Base-by-base conservation (phyloP, 495 filamentous ascomycete genomes). In the Neurospora sp. region DNA sequence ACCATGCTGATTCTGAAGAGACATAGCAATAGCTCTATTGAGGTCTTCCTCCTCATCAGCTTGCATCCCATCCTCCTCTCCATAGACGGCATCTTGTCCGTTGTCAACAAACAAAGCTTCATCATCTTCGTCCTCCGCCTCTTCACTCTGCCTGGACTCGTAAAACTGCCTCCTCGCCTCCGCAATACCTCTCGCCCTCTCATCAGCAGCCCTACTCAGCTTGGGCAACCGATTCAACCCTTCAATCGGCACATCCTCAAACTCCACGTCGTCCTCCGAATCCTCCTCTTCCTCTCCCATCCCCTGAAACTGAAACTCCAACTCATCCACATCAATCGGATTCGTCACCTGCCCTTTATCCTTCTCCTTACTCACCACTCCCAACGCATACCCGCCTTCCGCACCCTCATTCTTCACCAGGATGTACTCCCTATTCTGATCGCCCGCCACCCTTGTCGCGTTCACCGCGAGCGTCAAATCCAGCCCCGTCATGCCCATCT, bases 331-430 rank as follows among this genome's bases (percentile, higher is more conserved):
- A 82, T 97, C 92, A 73, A 99, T 98, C 2, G 96, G 95, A 78
- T 91, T 94, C 71, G 90, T 89, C 69, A 88, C 86, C 48, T 91
- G 84, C 0, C 93, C 93, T 70, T 89, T 86, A 42, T 92, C 87
- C 78, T 92, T 96, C 59, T 93, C 88, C 69, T 83, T 92, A 38
- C 90, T 92, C 27, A 99, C 94, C 42, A 99, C 96, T 59, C 96
- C 96, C 14, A 99, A 84, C 1, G 94, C 94, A 94, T 94, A 99
- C n/a, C 96, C 96, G 54, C 96, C 96, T 81, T 97, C 96, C 10
- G 95, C 93, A 6, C 93, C 92, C 70, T 93, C 92, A 77, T 99
- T 97, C 81, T 95, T 96, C 39, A 99, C 95, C 3, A 99, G 85
- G 40, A 98, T 93, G 79, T 99, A 99, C 81, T 99, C 96, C 72